Evolutionary conservation across 129 eudicot species (phyloP).

Genomic region (Flaveria robusta): DNA sequence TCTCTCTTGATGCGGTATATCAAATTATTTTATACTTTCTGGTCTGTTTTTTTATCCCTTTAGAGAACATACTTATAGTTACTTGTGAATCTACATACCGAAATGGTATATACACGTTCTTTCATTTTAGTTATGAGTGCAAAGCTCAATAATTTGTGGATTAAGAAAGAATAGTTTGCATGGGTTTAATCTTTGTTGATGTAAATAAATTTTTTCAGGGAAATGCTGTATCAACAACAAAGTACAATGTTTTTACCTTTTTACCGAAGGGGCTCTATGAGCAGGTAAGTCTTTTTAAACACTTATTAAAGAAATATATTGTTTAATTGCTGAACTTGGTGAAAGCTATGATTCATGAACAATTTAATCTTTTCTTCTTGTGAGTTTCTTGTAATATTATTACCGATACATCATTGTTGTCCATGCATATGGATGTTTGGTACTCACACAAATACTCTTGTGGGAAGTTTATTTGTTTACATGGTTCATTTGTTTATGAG

Average conservation of each 20-base stretch:
- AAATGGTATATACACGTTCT: conserved; percentile 8
- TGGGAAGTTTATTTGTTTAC: not conserved
- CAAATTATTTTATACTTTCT: conserved; percentile 2
- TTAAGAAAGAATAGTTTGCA: conserved; percentile 22
- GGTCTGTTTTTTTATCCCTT: not conserved
- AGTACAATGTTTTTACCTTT: conserved; percentile 84
- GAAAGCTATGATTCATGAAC: conserved; percentile 16
- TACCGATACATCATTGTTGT: not conserved
- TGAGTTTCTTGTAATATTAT: not conserved
- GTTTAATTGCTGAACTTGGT: no score
- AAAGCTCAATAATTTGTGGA: not conserved
- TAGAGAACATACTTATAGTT: not conserved
- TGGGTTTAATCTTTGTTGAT: not conserved
- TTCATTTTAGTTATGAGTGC: not conserved
- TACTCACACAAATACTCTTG: not conserved
- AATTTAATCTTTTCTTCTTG: not conserved
- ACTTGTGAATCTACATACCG: conserved; percentile 12
- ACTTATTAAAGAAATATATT: no score
- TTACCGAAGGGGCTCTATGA: conserved; percentile 93
- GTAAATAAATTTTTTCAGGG: conserved; percentile 63
- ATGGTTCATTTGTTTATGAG: not conserved
- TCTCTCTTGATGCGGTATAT: conserved; percentile 10
- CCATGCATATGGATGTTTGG: conserved; percentile 14
- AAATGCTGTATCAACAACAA: conserved; percentile 93
- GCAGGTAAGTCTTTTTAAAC: conserved; percentile 60